phyloP scores from a whole-genome alignment of 2,329 filamentous ascomycete species.

The Pestalotiopsis sp. region DNA sequence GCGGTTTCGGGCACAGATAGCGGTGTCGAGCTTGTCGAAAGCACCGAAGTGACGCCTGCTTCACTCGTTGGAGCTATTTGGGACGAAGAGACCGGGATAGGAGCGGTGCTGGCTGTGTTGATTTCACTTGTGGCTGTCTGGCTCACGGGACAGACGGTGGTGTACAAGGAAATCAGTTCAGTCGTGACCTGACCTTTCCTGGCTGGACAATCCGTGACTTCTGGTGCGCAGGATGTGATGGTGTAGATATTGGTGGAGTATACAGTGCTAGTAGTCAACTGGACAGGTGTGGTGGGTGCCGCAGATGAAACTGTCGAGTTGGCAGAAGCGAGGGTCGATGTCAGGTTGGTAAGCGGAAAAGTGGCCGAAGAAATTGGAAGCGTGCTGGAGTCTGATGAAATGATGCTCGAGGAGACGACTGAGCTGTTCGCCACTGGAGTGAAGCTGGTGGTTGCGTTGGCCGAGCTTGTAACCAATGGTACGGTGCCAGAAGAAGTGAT shows the following conservation, averaged over 20 bases:
- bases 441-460: not conserved
- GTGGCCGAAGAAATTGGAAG: not conserved
- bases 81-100: not conserved
- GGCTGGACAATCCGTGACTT: slow-evolving; percentile 5
- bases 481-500: not conserved
- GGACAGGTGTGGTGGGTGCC: not conserved
- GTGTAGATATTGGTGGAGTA: slow-evolving; percentile 9
- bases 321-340: not conserved
- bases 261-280: slow-evolving; percentile 2
- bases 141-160: slow-evolving; percentile 1
- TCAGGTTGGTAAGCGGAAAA: slow-evolving; percentile 11
- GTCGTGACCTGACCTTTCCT: slow-evolving; percentile 6
- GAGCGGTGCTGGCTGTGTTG: not conserved
- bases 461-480: not conserved
- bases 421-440: not conserved
- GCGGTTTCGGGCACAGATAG: not conserved
- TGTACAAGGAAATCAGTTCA: slow-evolving; percentile 1
- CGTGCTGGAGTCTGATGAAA: not conserved
- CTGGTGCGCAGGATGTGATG: slow-evolving; percentile 2
- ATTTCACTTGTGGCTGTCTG: not conserved
- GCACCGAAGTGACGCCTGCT: not conserved
- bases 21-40: not conserved
- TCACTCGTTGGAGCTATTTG: not conserved
- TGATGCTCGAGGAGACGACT: not conserved
- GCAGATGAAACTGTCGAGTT: not conserved